Base-by-base conservation (phyloP, 2,329 filamentous ascomycete genomes). In the Paraconiothyrium brasiliense region DNA sequence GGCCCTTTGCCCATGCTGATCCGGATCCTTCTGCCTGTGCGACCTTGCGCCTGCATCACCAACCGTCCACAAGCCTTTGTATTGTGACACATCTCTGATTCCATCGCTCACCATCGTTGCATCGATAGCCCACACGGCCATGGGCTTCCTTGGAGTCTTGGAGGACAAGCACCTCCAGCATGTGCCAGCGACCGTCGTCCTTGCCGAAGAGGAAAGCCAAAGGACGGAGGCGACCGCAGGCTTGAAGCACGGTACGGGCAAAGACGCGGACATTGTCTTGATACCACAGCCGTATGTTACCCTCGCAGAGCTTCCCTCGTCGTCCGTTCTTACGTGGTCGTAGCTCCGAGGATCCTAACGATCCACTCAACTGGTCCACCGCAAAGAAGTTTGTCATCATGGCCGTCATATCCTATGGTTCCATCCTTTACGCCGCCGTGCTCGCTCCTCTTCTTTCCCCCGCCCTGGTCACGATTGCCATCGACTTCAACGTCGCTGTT, bases 401-500 rank as follows among this genome's bases (percentile, higher is more conserved):
- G 65, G 44, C 61, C 57, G 76, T 78, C 52, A 68, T 77, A 35
- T 67, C 67, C 8, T 76, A 72, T 35, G 76, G 76, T 4, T 72
- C 76, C 0, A 64, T 72, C 6, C 68, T 79, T 14, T 78, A 77
- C 49, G 77, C 76, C 39, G 66, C 71, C 9, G 71, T 76, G 1
- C 63, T 73, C 24, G 64, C 73, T 7, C 75, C 77, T 35, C 70
- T 79, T 10, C 68, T 79, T 2, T 77, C 73, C n/a, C 74, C 77
- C 3, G 75, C 74, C 2, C 61, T 78, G 5, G 72, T 77, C 5
- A 67, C 76, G 35, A 76, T 78, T 44, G 71, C 77, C 0, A 37
- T 67, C 34, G 71, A 76, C 22, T 76, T 76, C 37, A 41, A 70
- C 0, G 68, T 63, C 13, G 48, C 60, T 0, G 66, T 79, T 30